Conservation (phyloP, 1,284 basidiomycete genomes). For the Ustilago trichophora region DNA sequence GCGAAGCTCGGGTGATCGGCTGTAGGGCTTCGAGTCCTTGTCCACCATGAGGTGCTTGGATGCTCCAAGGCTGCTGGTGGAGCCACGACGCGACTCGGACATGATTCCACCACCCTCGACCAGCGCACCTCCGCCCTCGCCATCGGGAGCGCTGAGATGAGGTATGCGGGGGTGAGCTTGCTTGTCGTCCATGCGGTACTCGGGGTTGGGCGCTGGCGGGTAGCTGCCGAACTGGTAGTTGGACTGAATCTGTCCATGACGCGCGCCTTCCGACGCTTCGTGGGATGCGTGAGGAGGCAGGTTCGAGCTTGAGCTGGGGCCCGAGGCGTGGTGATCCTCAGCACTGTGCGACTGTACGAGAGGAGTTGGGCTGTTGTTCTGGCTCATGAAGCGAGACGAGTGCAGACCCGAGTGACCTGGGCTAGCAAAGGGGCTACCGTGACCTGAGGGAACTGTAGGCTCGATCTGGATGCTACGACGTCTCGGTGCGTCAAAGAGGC, state of each 20-base stretch:
- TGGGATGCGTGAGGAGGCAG: conserved; percentile 13
- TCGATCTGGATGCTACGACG: conserved; percentile 51
- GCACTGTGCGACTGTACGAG: conserved; percentile 27
- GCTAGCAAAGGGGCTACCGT: conserved; percentile 36
- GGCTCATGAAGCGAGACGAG: conserved; percentile 42
- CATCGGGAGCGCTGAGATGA: conserved; percentile 43
- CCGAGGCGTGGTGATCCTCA: conserved; percentile 29
- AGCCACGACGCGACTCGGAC: conserved; percentile 36
- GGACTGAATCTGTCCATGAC: conserved; percentile 30
- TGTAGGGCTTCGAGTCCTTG: conserved; percentile 63
- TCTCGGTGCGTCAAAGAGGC: conserved; percentile 38
- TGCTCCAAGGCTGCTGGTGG: conserved; percentile 14
- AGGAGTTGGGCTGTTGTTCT: conserved; percentile 46
- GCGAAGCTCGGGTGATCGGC: conserved; percentile 59
- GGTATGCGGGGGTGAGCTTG: conserved; percentile 35
- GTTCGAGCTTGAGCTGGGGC: conserved; percentile 9
- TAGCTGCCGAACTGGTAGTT: conserved; percentile 52
- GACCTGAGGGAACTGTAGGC: conserved; percentile 40
- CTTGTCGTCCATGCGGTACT: conserved; percentile 38
- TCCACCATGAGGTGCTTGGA: conserved; percentile 33
- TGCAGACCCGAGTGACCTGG: conserved; percentile 35
- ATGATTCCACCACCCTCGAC: conserved; percentile 27
- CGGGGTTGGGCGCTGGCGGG: conserved; percentile 27
- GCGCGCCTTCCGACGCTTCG: conserved; percentile 14
- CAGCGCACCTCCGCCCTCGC: conserved; percentile 34